Evolutionary conservation across 1,284 basidiomycete species (phyloP), one percentile per base, ranked within the genome.

Genomic region (Mycena citricolor): DNA sequence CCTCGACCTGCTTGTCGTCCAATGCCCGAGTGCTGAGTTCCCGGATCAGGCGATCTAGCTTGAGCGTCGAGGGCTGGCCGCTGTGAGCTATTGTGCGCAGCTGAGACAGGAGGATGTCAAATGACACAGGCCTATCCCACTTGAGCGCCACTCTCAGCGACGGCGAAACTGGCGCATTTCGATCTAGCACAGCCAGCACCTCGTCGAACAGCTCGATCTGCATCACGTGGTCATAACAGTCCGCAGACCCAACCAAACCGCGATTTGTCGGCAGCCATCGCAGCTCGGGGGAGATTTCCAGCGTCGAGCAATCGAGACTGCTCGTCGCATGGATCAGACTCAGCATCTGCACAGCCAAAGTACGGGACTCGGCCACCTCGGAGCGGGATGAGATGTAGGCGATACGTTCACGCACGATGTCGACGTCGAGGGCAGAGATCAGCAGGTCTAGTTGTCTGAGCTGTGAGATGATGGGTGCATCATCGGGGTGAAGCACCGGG

Each of bases 181-280:
- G 24, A 22, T 61, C 57, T 14, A 70, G 49, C 1, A 57, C 44
- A 3, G 56, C 52, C 26, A 67, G 44, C 5, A 66, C 67, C 32
- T 57, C 51, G 36, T 68, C 63, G 46, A 67, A 70, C 14, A 65
- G 57, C 33, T 57, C 56, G 13, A 34, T 44, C 4, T 38, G 35
- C 39, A 58, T 32, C 8, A 36, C 42, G 10, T 44, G 41, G 11
- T 64, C 60, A n/a, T 58, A 56, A 49, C 67, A 68, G 10, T 60
- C 44, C 1, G 30, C 48, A 14, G 59, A 54, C 5, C 44, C 46
- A 7, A 55, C 37, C 11, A 69, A 49, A 10, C 64, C 65, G 24
- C 44, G 35, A 12, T 46, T 49, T 1, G 65, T 67, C 0, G 67
- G 68, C 5, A 70, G 49, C 66, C 68, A 70, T 24, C 50, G 44